These are phyloP conservation scores for Serendipita sp. DNA, from an alignment of 768 basidiomycete species.

Conservation along the genomic window DNA sequence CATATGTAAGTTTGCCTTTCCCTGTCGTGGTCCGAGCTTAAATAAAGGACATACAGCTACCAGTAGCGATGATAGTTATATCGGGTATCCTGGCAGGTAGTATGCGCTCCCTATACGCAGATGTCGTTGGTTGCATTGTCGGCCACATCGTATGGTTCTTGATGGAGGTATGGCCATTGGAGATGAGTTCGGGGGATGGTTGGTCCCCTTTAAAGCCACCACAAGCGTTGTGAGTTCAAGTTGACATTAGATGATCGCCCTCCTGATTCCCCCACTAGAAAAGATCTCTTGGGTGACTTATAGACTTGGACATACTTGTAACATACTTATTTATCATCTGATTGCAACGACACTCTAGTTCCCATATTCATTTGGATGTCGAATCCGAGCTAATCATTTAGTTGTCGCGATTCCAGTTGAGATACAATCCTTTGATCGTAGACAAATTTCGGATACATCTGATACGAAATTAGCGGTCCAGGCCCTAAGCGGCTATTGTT, in stretches of 20 bases:
- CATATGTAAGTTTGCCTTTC: not conserved
- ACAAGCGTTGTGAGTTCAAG: not conserved
- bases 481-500: no score
- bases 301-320: not conserved
- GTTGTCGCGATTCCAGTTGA: no score
- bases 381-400: no score
- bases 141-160: conserved; percentile 4
- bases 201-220: not conserved
- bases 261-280: not conserved
- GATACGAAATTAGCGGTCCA: no score
- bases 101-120: not conserved
- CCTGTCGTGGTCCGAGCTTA: not conserved
- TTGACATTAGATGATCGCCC: not conserved
- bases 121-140: conserved; percentile 5
- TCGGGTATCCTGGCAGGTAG: not conserved
- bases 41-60: not conserved
- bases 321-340: no score
- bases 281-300: not conserved
- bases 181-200: conserved; percentile 2
- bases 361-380: no score
- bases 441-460: no score
- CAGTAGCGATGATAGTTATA: conserved; percentile 1
- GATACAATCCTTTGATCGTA: no score
- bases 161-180: conserved; percentile 4
- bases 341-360: no score